Evolutionary conservation across 805 yeast species (phyloP).

Genomic region (Blastobotrys peoriensis): DNA sequence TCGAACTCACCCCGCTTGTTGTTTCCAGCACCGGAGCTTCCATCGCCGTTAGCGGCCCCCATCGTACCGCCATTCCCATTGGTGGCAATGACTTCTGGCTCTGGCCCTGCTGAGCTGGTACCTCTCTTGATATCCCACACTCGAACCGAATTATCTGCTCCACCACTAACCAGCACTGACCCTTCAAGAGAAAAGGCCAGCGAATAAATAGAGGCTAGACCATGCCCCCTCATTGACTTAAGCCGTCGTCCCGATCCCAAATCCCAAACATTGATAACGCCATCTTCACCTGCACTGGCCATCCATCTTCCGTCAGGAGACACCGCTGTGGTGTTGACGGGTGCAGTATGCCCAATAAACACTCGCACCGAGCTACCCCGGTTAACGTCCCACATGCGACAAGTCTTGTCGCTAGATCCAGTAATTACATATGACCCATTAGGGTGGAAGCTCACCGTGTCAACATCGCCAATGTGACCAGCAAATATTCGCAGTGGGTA

Average conservation of each 20-base stretch:
- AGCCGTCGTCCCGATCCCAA: slow-evolving; percentile 83
- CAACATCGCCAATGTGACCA: slow-evolving; percentile 95
- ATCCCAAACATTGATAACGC: slow-evolving; percentile 87
- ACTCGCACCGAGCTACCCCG: slow-evolving; percentile 86
- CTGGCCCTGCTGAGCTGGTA: slow-evolving; percentile 70
- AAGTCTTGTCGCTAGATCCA: slow-evolving; percentile 91
- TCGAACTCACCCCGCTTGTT: slow-evolving; percentile 12
- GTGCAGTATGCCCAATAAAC: slow-evolving; percentile 88
- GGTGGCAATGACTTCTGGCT: slow-evolving; percentile 60
- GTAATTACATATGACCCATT: slow-evolving; percentile 92
- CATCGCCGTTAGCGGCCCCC: slow-evolving; percentile 4
- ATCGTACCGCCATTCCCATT: slow-evolving; percentile 13
- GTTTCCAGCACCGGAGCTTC: slow-evolving; percentile 4
- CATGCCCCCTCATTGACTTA: slow-evolving; percentile 94
- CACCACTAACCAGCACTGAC: slow-evolving; percentile 81
- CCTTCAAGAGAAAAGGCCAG: slow-evolving; percentile 84
- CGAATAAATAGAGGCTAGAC: slow-evolving; percentile 77
- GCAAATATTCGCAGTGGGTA: slow-evolving; percentile 95
- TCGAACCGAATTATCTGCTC: slow-evolving; percentile 86
- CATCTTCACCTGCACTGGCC: slow-evolving; percentile 92
- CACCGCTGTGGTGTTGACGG: slow-evolving; percentile 77
- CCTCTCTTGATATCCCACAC: slow-evolving; percentile 93
- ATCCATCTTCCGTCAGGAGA: slow-evolving; percentile 97
- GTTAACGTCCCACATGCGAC: slow-evolving; percentile 96
- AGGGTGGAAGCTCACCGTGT: slow-evolving; percentile 91